phyloP scores from a whole-genome alignment of 179 eudicot genomes.

The Nepenthes alata region DNA sequence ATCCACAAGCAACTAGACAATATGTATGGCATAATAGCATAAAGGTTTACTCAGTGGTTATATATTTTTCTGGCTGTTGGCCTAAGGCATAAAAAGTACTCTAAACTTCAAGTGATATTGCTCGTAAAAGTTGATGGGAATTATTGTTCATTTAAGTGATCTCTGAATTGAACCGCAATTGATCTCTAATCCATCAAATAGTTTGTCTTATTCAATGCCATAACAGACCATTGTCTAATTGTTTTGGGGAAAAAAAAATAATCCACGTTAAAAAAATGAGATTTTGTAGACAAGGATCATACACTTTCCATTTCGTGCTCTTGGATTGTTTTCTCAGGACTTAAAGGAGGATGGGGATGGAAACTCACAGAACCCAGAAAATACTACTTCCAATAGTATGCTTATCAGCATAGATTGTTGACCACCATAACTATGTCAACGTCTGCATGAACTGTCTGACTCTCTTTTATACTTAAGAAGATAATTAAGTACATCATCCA shows the following conservation, averaged over 20 bases:
- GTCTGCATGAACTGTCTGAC: no score
- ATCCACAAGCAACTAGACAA: constrained; percentile 9
- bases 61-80: constrained; percentile 7
- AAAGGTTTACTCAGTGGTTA: constrained; percentile 7
- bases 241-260: not conserved
- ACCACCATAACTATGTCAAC: no score
- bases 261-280: not conserved
- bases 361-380: not conserved
- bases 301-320: no score
- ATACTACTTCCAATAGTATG: no score
- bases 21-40: constrained; percentile 12
- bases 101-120: not conserved
- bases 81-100: not conserved
- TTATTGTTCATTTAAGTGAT: not conserved
- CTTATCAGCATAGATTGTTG: no score
- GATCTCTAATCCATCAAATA: no score
- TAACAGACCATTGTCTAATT: not conserved
- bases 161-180: no score
- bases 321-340: no score
- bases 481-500: no score
- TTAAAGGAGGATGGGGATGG: not conserved
- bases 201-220: not conserved
- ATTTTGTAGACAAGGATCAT: not conserved
- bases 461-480: no score
- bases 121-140: not conserved